Percentiles rank a stretch among this genome's conserved stretches.
phyloP scores from a whole-genome alignment of 2,329 filamentous ascomycete species.

The Calonectria pauciramosa region DNA sequence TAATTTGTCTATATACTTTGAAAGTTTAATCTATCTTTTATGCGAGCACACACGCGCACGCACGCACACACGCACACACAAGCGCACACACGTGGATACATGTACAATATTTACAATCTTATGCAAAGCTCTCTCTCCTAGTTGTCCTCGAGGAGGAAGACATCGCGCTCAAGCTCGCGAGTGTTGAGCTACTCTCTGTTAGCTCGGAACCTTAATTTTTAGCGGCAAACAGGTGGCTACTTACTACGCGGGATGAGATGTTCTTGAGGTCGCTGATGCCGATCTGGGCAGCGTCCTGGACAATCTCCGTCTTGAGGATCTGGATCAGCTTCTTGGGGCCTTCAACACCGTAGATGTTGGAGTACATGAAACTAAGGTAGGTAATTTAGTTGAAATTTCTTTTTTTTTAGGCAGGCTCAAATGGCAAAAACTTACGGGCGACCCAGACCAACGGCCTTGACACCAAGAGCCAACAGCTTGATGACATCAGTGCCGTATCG shows the following conservation, averaged over 20 bases:
- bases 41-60: not conserved
- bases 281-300: constrained; percentile 51
- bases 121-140: not conserved
- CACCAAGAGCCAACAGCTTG: constrained; percentile 56
- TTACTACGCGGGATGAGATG: constrained; percentile 40
- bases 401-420: too few relatives aligned
- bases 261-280: constrained; percentile 47
- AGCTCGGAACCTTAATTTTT: not conserved
- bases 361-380: constrained; percentile 59
- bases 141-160: constrained; percentile 40
- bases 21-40: not conserved
- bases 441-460: constrained; percentile 58
- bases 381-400: not conserved
- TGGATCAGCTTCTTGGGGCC: constrained; percentile 62
- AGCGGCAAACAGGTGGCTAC: not conserved
- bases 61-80: not conserved
- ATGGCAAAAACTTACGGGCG: constrained; percentile 49
- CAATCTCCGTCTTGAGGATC: constrained; percentile 63
- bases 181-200: constrained; percentile 39
- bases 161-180: constrained; percentile 43
- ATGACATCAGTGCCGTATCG: constrained; percentile 55
- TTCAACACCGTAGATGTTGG: constrained; percentile 62
- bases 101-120: not conserved
- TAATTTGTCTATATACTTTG: constrained; percentile 6
- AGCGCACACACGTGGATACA: not conserved